phyloP scores from a whole-genome alignment of 306 rosid genomes.

The Hippophae rhamnoides region DNA sequence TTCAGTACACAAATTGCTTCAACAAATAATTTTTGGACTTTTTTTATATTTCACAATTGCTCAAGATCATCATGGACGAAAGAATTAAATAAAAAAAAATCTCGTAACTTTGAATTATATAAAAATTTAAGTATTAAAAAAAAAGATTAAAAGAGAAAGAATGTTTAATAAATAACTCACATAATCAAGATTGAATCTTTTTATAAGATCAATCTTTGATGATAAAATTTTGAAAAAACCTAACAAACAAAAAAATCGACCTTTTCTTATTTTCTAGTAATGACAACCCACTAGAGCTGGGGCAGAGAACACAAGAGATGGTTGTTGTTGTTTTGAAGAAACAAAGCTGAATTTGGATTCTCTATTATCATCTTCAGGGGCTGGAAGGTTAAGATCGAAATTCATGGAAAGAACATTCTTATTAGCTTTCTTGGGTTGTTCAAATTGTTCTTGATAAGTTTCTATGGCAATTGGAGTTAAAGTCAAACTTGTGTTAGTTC shows the following conservation, averaged over 20 bases:
- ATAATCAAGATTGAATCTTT: conserved; percentile 20
- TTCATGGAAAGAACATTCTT: conserved; percentile 44
- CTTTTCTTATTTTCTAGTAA: conserved; percentile 31
- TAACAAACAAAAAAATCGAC: conserved; percentile 4
- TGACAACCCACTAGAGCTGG: conserved; percentile 95
- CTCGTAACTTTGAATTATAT: conserved; percentile 19
- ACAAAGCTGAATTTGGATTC: conserved; percentile 54
- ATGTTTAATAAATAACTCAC: conserved; percentile 16
- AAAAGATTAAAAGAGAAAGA: conserved; percentile 3
- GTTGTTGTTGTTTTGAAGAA: conserved; percentile 41
- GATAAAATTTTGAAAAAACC: conserved; percentile 8
- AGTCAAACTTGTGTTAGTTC: conserved; percentile 27
- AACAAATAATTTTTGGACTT: no score
- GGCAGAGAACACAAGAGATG: conserved; percentile 46
- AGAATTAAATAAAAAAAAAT: conserved; percentile 34
- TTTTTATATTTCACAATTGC: not conserved
- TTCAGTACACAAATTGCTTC: conserved; percentile 3
- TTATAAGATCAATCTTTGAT: conserved; percentile 14
- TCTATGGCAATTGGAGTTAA: conserved; percentile 45
- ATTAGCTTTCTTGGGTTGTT: conserved; percentile 37
- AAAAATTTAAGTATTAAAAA: conserved; percentile 13
- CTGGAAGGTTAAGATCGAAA: conserved; percentile 93
- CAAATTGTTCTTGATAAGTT: conserved; percentile 21
- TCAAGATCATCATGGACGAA: conserved; percentile 11
- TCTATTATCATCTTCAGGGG: conserved; percentile 71